phyloP scores from a whole-genome alignment of 805 yeast species.

The Suhomyces sp. region DNA sequence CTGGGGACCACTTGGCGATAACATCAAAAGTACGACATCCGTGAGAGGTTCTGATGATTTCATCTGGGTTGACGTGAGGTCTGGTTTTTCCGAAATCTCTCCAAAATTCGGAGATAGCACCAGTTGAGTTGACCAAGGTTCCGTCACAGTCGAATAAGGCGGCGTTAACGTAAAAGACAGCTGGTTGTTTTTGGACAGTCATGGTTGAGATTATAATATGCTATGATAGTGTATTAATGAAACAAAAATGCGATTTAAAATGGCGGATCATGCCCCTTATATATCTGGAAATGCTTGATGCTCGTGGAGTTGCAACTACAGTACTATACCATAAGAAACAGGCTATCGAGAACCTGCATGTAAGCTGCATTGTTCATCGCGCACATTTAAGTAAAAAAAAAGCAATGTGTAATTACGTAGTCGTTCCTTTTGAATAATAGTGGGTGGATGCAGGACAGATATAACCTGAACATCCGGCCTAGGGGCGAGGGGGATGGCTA shows the following conservation, averaged over 20 bases:
- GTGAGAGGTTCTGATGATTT: slow-evolving; percentile 71
- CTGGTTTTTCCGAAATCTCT: slow-evolving; percentile 64
- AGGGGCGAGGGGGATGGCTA: neutral
- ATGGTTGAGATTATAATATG: slow-evolving; percentile 10
- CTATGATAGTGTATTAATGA: neutral
- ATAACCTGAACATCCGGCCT: neutral
- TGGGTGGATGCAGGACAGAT: neutral
- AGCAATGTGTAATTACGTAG: neutral
- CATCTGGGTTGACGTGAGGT: slow-evolving; percentile 65
- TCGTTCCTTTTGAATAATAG: neutral
- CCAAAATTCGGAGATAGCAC: slow-evolving; percentile 83
- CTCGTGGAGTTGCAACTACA: neutral
- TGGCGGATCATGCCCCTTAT: slow-evolving; percentile 5
- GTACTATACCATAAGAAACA: neutral
- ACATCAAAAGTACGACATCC: slow-evolving; percentile 84
- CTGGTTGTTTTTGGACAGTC: slow-evolving; percentile 41
- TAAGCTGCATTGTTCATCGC: neutral
- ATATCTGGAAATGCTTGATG: neutral
- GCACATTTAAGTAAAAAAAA: neutral
- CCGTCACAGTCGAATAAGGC: slow-evolving; percentile 84
- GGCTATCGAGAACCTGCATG: slow-evolving; percentile 1
- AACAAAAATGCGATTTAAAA: too few relatives aligned
- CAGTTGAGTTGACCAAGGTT: slow-evolving; percentile 78
- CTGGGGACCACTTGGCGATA: slow-evolving; percentile 70
- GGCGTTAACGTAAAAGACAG: slow-evolving; percentile 42